Conservation (phyloP, 495 filamentous ascomycete species). For the Aspergillus taichungensis region DNA sequence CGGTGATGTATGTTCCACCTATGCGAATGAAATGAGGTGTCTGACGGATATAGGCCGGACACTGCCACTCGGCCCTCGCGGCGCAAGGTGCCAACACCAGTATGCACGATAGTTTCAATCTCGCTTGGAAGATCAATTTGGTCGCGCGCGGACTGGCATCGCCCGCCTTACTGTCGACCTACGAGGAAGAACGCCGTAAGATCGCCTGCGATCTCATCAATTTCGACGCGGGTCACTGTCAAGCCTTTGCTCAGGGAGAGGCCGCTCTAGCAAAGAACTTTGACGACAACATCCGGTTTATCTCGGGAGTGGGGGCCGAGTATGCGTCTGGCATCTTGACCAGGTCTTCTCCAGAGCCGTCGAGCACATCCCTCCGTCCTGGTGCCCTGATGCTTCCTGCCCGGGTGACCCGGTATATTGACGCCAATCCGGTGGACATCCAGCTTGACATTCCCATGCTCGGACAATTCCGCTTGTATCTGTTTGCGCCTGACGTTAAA, state of each 20-base stretch:
- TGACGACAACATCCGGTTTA: constrained; percentile 57
- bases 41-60: constrained; percentile 30
- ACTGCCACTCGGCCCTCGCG: constrained; percentile 82
- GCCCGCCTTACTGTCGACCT: constrained; percentile 56
- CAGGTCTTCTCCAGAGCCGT: constrained; percentile 8
- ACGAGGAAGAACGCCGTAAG: constrained; percentile 61
- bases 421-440: constrained; percentile 62
- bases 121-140: constrained; percentile 76
- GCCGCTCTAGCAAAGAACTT: constrained; percentile 53
- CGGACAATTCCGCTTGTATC: constrained; percentile 60
- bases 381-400: constrained; percentile 54
- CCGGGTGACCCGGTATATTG: constrained; percentile 57
- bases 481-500: constrained; percentile 49
- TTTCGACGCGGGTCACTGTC: constrained; percentile 55
- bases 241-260: constrained; percentile 50
- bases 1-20: constrained; percentile 53
- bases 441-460: constrained; percentile 64
- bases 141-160: constrained; percentile 53
- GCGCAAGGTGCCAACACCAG: constrained; percentile 83
- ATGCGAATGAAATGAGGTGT: not conserved
- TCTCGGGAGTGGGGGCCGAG: constrained; percentile 56
- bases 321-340: constrained; percentile 54
- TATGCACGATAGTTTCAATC: constrained; percentile 71
- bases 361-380: constrained; percentile 27
- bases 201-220: constrained; percentile 65